A percentile compares a stretch with the other conserved stretches of the same genome.
Evolutionary conservation across 148 eudicot species (phyloP).

Genomic region (Rhododendron williamsianum): DNA sequence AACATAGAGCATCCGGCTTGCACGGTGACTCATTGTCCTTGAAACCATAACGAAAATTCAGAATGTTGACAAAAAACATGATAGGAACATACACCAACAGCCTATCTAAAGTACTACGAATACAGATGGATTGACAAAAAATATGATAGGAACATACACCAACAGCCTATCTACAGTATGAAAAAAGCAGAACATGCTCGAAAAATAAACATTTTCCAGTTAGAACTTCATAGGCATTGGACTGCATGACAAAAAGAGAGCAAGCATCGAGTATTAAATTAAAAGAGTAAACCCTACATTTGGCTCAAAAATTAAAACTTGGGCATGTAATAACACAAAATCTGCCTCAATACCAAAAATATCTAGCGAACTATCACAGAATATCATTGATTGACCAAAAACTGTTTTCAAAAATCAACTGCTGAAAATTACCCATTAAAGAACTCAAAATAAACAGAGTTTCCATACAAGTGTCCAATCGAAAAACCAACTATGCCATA

Average conservation of each 20-base stretch:
- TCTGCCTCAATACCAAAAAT: neutral
- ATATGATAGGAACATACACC: neutral
- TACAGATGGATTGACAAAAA: neutral
- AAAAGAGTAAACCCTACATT: neutral
- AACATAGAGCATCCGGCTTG: conserved; percentile 61
- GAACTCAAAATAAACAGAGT: neutral
- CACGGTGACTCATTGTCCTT: conserved; percentile 50
- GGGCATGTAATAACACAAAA: neutral
- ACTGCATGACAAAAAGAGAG: neutral
- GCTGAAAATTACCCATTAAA: neutral
- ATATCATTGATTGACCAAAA: neutral
- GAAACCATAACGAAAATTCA: neutral
- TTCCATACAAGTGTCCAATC: neutral
- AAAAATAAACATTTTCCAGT: neutral
- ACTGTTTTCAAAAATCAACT: neutral
- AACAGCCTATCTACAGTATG: neutral
- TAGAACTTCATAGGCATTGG: neutral
- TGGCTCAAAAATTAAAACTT: neutral
- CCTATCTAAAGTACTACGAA: neutral
- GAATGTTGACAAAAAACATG: neutral
- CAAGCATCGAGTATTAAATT: neutral
- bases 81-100: neutral
- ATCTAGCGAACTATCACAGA: neutral
- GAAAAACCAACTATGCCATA: neutral
- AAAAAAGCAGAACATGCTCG: neutral